Percentiles rank a stretch among this genome's conserved stretches.
Conservation (phyloP, 2,329 filamentous ascomycete genomes). For the Xylaria sp. region DNA sequence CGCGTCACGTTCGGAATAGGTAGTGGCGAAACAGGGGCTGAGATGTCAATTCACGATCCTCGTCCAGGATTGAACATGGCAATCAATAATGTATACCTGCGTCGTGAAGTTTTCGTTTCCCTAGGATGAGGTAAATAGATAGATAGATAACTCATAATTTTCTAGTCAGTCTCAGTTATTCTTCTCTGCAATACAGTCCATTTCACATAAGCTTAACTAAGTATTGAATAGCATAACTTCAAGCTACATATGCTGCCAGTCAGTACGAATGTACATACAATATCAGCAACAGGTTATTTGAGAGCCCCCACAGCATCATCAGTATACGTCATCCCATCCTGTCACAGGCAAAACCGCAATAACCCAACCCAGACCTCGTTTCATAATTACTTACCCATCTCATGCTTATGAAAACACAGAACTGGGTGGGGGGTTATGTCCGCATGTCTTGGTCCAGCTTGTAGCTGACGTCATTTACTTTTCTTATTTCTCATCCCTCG, state of each 20-base stretch:
- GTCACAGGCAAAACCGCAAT: not conserved
- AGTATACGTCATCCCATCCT: conserved; percentile 1
- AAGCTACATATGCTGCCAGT: not conserved
- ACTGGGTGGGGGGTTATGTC: not conserved
- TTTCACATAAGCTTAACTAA: not conserved
- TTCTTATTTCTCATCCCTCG: not conserved
- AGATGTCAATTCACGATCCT: conserved; percentile 9
- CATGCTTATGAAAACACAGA: not conserved
- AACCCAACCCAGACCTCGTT: not conserved
- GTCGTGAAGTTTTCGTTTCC: not conserved
- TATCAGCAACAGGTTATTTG: too few species aligned
- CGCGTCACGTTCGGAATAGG: conserved; percentile 19
- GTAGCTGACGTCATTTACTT: not conserved
- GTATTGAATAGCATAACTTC: not conserved
- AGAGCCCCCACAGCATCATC: not conserved
- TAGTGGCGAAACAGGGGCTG: conserved; percentile 25
- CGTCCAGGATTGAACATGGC: conserved; percentile 1
- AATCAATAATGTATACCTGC: not conserved
- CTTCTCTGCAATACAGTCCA: not conserved
- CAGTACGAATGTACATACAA: too few species aligned
- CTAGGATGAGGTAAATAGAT: too few species aligned
- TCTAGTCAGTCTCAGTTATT: not conserved
- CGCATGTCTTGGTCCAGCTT: not conserved
- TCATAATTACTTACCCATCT: not conserved
- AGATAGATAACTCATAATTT: not conserved